Evolutionary conservation across 768 basidiomycete genomes (phyloP).

Genomic region (Lactifluus piperatus): DNA sequence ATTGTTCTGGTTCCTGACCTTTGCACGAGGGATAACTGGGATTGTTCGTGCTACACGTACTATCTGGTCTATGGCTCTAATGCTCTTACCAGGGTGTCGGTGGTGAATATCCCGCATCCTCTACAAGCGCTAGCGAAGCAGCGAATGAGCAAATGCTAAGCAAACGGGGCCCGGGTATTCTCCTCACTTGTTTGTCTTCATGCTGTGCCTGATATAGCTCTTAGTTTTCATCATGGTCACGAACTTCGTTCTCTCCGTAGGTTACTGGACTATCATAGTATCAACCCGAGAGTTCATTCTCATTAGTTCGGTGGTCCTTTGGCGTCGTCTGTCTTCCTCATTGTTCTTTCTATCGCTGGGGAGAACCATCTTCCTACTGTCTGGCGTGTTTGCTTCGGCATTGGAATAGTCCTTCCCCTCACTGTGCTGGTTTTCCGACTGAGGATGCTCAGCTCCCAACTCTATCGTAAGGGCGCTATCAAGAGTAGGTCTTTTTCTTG

Average conservation of each 20-base stretch:
- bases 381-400: constrained; percentile 59
- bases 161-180: constrained; percentile 49
- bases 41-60: constrained; percentile 34
- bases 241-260: constrained; percentile 57
- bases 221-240: constrained; percentile 69
- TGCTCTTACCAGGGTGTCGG: constrained; percentile 48
- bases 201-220: not conserved
- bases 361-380: constrained; percentile 51
- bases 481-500: constrained; percentile 34
- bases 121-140: constrained; percentile 59
- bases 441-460: constrained; percentile 58
- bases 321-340: constrained; percentile 56
- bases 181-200: not conserved
- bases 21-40: constrained; percentile 64
- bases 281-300: not conserved
- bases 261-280: constrained; percentile 12
- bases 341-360: constrained; percentile 59
- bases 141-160: constrained; percentile 60
- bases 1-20: constrained; percentile 67
- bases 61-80: not conserved
- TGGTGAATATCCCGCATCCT: constrained; percentile 71
- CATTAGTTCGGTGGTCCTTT: constrained; percentile 57
- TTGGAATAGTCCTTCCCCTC: constrained; percentile 54
- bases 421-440: constrained; percentile 66
- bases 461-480: constrained; percentile 58